Percentiles rank a stretch among this genome's conserved stretches.
Evolutionary conservation across 2,329 filamentous ascomycete species (phyloP).

Genomic region (Sporothrix dimorphospora): DNA sequence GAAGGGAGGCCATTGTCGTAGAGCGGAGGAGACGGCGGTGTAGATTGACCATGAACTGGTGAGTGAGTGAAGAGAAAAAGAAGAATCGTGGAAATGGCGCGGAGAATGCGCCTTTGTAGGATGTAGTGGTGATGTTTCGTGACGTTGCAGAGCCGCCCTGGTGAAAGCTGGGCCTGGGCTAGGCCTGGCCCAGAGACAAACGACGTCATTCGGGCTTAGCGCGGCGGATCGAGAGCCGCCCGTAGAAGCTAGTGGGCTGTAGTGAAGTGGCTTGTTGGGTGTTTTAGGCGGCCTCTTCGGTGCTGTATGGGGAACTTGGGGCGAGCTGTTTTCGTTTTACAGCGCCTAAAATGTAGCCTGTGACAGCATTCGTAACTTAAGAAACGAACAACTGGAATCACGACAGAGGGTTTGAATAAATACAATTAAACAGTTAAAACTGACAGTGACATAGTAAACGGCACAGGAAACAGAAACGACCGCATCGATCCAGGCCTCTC

Average conservation of each 20-base stretch:
- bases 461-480: neutral
- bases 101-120: too few species aligned
- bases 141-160: too few species aligned
- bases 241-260: neutral
- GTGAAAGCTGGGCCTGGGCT: neutral
- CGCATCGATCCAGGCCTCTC: neutral
- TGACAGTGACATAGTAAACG: neutral
- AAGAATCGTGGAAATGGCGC: neutral
- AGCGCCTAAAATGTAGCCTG: too few species aligned
- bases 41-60: too few species aligned
- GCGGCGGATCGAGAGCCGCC: neutral
- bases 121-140: too few species aligned
- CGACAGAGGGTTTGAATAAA: neutral
- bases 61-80: neutral
- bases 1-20: constrained; percentile 66
- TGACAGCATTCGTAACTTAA: too few species aligned
- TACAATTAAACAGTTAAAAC: neutral
- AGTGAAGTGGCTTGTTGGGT: too few species aligned
- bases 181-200: neutral
- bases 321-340: too few species aligned
- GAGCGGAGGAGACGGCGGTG: neutral
- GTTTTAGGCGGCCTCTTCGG: neutral
- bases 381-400: neutral
- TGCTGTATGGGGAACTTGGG: too few species aligned
- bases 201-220: constrained; percentile 20